A percentile compares a stretch with the other conserved stretches of the same genome.
phyloP scores from a whole-genome alignment of 164 flowering plant species.

The Nymphaea thermarum region DNA sequence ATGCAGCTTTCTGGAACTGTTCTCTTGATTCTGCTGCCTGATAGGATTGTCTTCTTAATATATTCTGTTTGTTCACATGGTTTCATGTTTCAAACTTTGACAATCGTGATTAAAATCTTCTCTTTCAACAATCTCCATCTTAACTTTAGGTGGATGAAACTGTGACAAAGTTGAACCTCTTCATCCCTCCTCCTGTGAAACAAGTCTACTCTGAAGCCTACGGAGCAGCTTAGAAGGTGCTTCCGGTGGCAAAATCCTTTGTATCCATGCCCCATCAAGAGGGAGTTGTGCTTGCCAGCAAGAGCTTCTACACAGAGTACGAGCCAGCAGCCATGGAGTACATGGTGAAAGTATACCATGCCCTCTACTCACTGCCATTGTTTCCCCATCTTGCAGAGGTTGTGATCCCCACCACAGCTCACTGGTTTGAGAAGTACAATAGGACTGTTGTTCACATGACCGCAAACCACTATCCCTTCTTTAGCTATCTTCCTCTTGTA shows the following conservation, averaged over 20 bases:
- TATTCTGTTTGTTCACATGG: not conserved
- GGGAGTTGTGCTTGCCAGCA: too few species aligned
- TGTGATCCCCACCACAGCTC: constrained; percentile 31
- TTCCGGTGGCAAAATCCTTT: constrained; percentile 17
- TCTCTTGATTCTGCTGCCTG: too few species aligned
- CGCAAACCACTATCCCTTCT: constrained; percentile 29
- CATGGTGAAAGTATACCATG: constrained; percentile 17
- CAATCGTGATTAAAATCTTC: not conserved
- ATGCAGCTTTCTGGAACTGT: too few species aligned
- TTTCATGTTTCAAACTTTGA: not conserved
- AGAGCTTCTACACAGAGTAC: constrained; percentile 19
- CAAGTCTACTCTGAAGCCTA: constrained; percentile 16
- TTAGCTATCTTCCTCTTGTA: constrained; percentile 42
- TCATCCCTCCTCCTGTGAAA: constrained; percentile 45
- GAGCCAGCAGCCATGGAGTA: constrained; percentile 18
- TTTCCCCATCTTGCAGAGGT: constrained; percentile 25
- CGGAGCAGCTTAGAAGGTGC: constrained; percentile 12
- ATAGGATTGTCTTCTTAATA: not conserved
- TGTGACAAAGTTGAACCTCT: constrained; percentile 23
- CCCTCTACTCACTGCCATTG: constrained; percentile 16
- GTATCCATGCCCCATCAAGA: constrained; percentile 23
- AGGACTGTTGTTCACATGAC: constrained; percentile 14
- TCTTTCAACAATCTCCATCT: not conserved
- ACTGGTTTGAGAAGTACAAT: constrained; percentile 46
- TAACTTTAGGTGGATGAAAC: constrained; percentile 40